A percentile compares a stretch with the other conserved stretches of the same genome.
Evolutionary conservation across 1,284 basidiomycete species (phyloP).

Genomic region (Cryptococcus hybrid): DNA sequence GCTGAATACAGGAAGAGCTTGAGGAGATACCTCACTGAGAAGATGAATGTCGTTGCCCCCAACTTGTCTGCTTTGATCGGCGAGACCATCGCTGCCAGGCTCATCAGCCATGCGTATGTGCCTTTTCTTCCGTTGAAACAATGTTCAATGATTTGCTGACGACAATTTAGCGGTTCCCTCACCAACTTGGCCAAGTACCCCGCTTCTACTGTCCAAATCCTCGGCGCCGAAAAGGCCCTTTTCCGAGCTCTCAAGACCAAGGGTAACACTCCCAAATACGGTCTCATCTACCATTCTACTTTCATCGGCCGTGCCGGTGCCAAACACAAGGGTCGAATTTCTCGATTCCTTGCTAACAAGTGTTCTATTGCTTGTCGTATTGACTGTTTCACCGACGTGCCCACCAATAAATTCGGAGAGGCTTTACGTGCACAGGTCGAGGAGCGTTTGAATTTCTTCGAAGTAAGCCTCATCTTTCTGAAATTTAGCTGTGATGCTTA

Average conservation of each 20-base stretch:
- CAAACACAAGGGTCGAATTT: conserved; percentile 97
- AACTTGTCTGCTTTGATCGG: conserved; percentile 92
- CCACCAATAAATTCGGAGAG: conserved; percentile 92
- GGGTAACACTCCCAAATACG: conserved; percentile 98
- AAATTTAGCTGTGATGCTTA: not conserved
- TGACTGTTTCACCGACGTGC: conserved; percentile 91
- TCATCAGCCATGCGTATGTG: conserved; percentile 83
- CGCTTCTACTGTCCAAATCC: conserved; percentile 95
- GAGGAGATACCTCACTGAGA: conserved; percentile 85
- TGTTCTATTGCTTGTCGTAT: conserved; percentile 97
- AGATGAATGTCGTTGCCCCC: conserved; percentile 97
- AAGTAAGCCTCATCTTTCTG: conserved; percentile 46
- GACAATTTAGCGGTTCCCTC: conserved; percentile 66
- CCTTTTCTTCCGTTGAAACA: not conserved
- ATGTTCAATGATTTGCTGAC: not conserved
- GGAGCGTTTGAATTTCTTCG: conserved; percentile 93
- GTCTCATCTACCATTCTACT: conserved; percentile 87
- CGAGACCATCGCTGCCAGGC: conserved; percentile 89
- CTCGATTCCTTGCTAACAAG: conserved; percentile 98
- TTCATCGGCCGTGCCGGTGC: conserved; percentile 95
- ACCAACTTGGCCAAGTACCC: conserved; percentile 98
- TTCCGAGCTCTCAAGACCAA: conserved; percentile 99
- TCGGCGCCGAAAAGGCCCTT: conserved; percentile 97
- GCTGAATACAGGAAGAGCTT: conserved; percentile 93
- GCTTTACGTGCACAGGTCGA: conserved; percentile 93